phyloP scores from a whole-genome alignment of 1,139 yeast species.

The Suhomyces bolitotheri region DNA sequence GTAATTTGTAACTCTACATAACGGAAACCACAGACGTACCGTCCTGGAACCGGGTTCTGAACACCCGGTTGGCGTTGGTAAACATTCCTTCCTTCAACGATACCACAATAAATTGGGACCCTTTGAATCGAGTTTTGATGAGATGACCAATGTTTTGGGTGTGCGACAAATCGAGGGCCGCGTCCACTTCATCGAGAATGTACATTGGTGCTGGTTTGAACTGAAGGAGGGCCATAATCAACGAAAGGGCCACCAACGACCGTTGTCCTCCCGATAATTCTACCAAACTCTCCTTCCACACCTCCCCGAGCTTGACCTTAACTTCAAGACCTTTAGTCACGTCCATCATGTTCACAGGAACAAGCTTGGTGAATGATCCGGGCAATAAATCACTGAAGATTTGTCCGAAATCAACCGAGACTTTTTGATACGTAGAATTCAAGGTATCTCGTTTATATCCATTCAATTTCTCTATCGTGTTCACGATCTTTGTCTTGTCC shows the following conservation, averaged over 20 bases:
- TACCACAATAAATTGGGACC: slow-evolving; percentile 94
- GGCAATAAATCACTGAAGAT: slow-evolving; percentile 89
- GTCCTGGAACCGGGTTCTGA: slow-evolving; percentile 91
- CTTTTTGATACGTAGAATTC: slow-evolving; percentile 81
- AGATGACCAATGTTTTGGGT: slow-evolving; percentile 97
- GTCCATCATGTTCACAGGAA: slow-evolving; percentile 74
- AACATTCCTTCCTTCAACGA: slow-evolving; percentile 98
- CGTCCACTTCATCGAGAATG: slow-evolving; percentile 95
- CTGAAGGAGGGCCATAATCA: slow-evolving; percentile 86
- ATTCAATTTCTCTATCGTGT: slow-evolving; percentile 82
- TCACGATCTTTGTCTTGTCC: slow-evolving; percentile 87
- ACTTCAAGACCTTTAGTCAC: slow-evolving; percentile 92
- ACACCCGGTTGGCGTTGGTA: slow-evolving; percentile 92
- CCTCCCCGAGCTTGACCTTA: slow-evolving; percentile 83
- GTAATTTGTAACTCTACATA: slow-evolving; percentile 28
- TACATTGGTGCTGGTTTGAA: slow-evolving; percentile 99
- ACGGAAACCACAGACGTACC: slow-evolving; percentile 91
- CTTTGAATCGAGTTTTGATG: slow-evolving; percentile 91
- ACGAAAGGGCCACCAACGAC: slow-evolving; percentile 85
- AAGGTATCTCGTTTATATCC: slow-evolving; percentile 85
- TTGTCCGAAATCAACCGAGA: slow-evolving; percentile 85
- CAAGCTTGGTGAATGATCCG: slow-evolving; percentile 86
- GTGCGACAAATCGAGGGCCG: slow-evolving; percentile 94
- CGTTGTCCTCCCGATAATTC: slow-evolving; percentile 98
- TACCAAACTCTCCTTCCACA: slow-evolving; percentile 94